Evolutionary conservation across 441 rosid species (phyloP), one percentile per base, ranked within the genome.

Genomic region (Adansonia rubrostipa): DNA sequence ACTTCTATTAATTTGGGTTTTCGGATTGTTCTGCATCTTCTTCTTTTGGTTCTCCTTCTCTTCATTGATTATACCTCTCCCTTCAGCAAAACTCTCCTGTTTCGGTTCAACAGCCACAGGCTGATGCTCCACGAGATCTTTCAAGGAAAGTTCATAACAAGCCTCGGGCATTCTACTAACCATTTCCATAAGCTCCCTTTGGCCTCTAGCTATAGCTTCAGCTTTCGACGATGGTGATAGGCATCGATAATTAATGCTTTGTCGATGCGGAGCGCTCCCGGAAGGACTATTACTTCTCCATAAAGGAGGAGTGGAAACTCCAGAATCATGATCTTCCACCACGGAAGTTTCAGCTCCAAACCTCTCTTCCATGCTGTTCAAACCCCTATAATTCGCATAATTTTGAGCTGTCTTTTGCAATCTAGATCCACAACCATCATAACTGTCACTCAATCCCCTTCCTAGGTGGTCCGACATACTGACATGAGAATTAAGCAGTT

Each of bases 171-270:
- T 93, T 71, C 71, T 86, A 79, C 88, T 90, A 17, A 93, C 92
- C 97, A 92, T 90, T 20, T 93, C 97, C 99, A 93, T 92, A 20
- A 95, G 92, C 92, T 95, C 99, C 71, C 80, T 85, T 33, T 92
- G 97, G 0, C 99, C 99, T 80, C 88, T 89, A 19, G 89, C 96
- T 20, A 95, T 92, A 0, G 93, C 96, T 74, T 89, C 89, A 36
- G 91, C 82, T 75, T 85, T 95, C 0, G 97, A 90, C 0, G 91
- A 57, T 3, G 99, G 99, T 0, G 97, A 91, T 48, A 92, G 79
- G 51, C 81, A 87, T 54, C 86, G 76, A 75, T 87, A 88, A 79
- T 77, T 75, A 17, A 60, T 58, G 75, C 77, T 82, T 19, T 74
- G 77, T 1, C 83, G 80, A 50, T 73, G 86, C 13, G 17, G 85